Percentiles rank a stretch among this genome's conserved stretches.
These are phyloP conservation scores for Circinella umbellata DNA, from an alignment of 371 early-diverging fungal genomes.

Conservation along the genomic window DNA sequence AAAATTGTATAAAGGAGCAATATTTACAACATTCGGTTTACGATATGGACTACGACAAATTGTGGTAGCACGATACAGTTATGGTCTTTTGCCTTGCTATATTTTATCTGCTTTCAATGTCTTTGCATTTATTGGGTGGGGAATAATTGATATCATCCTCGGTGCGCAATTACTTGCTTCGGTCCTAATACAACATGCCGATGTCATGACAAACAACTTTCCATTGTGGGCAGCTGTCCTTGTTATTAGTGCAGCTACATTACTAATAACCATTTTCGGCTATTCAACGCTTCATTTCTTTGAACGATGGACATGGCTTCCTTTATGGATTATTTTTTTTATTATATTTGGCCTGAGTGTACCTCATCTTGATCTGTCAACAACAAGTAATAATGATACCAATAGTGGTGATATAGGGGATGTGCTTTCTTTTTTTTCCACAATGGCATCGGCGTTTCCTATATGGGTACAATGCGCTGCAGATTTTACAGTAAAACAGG, in stretches of 20 bases:
- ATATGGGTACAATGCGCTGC: conserved; percentile 35
- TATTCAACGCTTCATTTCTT: conserved; percentile 33
- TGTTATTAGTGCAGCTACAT: conserved; percentile 16
- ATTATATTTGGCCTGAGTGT: conserved; percentile 24
- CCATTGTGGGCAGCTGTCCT: conserved; percentile 11
- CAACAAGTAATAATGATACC: not conserved
- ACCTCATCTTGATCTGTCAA: conserved; percentile 9
- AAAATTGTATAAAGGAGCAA: conserved; percentile 12
- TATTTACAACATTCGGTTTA: conserved; percentile 20
- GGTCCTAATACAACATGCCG: not conserved
- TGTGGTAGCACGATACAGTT: conserved; percentile 20
- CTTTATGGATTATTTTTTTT: conserved; percentile 32
- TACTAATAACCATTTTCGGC: conserved; percentile 34
- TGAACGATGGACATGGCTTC: conserved; percentile 36
- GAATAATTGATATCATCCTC: conserved; percentile 1
- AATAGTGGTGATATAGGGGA: conserved; percentile 1
- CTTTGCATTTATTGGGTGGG: conserved; percentile 11
- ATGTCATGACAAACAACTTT: not conserved
- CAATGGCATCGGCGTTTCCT: conserved; percentile 33
- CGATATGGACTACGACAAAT: conserved; percentile 22
- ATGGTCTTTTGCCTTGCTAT: conserved; percentile 9
- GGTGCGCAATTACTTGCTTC: conserved; percentile 7
- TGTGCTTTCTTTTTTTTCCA: conserved; percentile 14
- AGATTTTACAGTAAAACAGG: conserved; percentile 30
- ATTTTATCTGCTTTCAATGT: conserved; percentile 11